Evolutionary conservation across 202 grass and related monocot species (phyloP).

Genomic region (Carex arenaria): DNA sequence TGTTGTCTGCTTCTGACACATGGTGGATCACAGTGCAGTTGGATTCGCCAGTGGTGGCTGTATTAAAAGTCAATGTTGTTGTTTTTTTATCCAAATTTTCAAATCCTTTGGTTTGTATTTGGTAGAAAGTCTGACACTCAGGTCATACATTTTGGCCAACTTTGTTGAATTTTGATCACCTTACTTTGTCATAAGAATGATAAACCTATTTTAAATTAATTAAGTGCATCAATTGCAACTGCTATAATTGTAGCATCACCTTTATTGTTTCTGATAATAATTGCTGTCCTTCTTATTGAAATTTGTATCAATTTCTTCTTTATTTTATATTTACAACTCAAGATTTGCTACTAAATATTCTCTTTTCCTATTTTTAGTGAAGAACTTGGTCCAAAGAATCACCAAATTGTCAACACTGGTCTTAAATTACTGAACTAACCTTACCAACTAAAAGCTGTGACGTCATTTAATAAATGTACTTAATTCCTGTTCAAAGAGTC

Average conservation of each 20-base stretch:
- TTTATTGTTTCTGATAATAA: no score
- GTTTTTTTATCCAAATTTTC: neutral
- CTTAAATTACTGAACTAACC: neutral
- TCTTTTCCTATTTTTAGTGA: no score
- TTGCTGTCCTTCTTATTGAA: neutral
- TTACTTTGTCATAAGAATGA: neutral
- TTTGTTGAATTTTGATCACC: neutral
- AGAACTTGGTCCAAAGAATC: no score
- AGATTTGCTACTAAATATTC: neutral
- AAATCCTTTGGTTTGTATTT: neutral
- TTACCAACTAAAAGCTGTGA: slow-evolving; percentile 2
- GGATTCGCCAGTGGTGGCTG: slow-evolving; percentile 14
- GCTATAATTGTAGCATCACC: neutral
- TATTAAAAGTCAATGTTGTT: neutral
- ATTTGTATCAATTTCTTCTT: neutral
- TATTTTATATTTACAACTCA: neutral
- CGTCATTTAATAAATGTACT: neutral
- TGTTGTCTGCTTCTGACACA: slow-evolving; percentile 60
- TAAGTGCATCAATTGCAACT: neutral
- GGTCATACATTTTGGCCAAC: neutral
- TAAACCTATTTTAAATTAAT: neutral
- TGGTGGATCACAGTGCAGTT: slow-evolving; percentile 39
- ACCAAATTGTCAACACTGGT: no score
- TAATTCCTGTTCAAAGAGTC: neutral
- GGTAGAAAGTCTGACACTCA: neutral